A percentile compares a stretch with the other conserved stretches of the same genome.
phyloP scores from a whole-genome alignment of 768 basidiomycete genomes.

The Auricularia auricula-judae region DNA sequence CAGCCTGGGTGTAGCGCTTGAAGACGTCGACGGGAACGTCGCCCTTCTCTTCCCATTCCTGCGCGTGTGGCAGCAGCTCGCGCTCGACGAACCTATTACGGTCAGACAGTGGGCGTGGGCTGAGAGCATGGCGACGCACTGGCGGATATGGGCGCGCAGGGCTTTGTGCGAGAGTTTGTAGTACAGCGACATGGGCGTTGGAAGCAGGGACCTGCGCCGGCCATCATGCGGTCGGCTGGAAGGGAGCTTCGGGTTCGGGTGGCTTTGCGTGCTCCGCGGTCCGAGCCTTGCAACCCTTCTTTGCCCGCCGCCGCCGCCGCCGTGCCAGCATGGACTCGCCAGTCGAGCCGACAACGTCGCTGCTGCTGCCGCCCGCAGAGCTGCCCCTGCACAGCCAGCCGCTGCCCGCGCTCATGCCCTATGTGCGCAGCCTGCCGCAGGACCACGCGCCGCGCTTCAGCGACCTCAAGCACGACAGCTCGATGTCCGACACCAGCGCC shows the following conservation, averaged over 20 bases:
- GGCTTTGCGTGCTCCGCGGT: too few species aligned
- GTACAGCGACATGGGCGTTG: background rate
- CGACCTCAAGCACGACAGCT: background rate
- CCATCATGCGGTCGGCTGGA: too few species aligned
- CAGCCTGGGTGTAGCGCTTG: background rate
- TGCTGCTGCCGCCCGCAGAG: background rate
- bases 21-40: conserved; percentile 3
- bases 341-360: background rate
- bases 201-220: too few species aligned
- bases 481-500: background rate
- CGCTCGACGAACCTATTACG: conserved; percentile 4
- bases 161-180: background rate
- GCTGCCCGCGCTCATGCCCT: background rate
- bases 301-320: background rate
- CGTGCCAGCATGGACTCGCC: background rate
- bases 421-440: background rate
- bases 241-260: too few species aligned
- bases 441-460: background rate
- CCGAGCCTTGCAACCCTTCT: background rate
- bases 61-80: conserved; percentile 7
- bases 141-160: background rate
- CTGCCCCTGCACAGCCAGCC: background rate
- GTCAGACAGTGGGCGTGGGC: background rate
- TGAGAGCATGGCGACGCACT: background rate
- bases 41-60: conserved; percentile 8